Evolutionary conservation across 768 basidiomycete genomes (phyloP), one percentile per base, ranked within the genome.

Genomic region (Lanmaoa pseudosensibilis): DNA sequence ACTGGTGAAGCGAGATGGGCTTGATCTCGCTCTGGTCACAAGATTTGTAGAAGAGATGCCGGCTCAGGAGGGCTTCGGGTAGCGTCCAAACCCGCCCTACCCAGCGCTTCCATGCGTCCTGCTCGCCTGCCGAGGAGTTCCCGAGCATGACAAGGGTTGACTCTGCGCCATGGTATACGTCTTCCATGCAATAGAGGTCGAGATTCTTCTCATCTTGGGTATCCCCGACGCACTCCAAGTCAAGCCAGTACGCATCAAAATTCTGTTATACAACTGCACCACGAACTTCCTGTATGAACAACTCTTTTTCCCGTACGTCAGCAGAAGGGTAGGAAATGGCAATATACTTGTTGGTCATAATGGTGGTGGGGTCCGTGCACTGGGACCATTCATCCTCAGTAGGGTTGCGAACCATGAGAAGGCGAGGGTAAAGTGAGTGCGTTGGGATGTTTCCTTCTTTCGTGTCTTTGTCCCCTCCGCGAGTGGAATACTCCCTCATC

Each of bases 121-220:
- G 18, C 10, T 46, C 45, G 2, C 27, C 27, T 4, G n/a, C 45
- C 10, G 4, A 13, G 25, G 45, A 5, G 27, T 46, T 30, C 27
- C 36, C 36, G 8, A 64, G 54, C 19, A 55, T 46, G 40, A 64
- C 57, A 16, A 64, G 19, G 19, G 63, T 64, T 43, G 59, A 10
- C 12, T 36, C 33, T 5, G 61, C 61, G n/a, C 58, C 46, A 8
- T 61, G 41, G 23, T 63, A 64, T 23, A 64, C 39, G 21, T 64
- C 63, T 19, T 61, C 51, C 61, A 64, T 64, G n/a, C 63, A 49
- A 37, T 64, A 64, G 21, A 64, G 25, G 37, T 59, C 61, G 15
- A 52, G 9, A 21, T 64, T 63, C 41, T 56, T 63, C 30, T 64
- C 61, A n/a, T 55, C 52, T 7, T 45, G 30, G 15, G 51, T 52